Evolutionary conservation across 1,284 basidiomycete species (phyloP), one percentile per base, ranked within the genome.

Genomic region (Ceratobasidium theobromae): DNA sequence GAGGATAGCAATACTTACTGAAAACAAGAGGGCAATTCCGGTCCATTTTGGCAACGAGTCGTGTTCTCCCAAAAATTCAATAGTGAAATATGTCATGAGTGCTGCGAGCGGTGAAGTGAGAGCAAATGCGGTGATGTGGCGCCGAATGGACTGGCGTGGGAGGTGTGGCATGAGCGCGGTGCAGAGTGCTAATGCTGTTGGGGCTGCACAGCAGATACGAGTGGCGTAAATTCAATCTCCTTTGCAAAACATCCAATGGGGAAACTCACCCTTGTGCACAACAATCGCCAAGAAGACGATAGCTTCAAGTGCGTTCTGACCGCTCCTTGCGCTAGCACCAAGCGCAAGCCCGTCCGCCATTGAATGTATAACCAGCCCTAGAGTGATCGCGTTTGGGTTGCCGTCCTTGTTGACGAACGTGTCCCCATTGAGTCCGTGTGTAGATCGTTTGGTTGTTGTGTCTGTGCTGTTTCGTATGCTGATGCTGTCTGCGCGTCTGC

Each of bases 341-440:
- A 98, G 78, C 1, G 93, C 93, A 66, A 96, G 85, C 1, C 95
- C 95, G 75, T 98, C 95, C 0, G 93, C 90, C 32, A 94, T 79
- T 1, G 88, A 91, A 74, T 97, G 95, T 40, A 94, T 84, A 38
- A 92, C 82, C 48, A 97, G 78, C 0, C 94, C 95, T 4, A 96
- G 75, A 0, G 93, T 93, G 40, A 95, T 81, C 48, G 91, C 85
- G 68, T 51, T 40, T 4, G 68, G 68, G 46, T 67, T 64, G 16
- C 65, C 35, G 41, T 41, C 23, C 30, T 27, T 27, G 18, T 23
- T 32, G n/a, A 43, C 18, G 23, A 25, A 35, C 6, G 18, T n/a
- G 43, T 52, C 58, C 65, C 58, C 30, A 62, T 27, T 23, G 32
- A 53, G 46, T 6, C 38, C 57, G 46, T 68, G 9, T n/a, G 5